Evolutionary conservation across 2,329 filamentous ascomycete species (phyloP), one percentile per base, ranked within the genome.

Genomic region (Pleoardoris graminearum): DNA sequence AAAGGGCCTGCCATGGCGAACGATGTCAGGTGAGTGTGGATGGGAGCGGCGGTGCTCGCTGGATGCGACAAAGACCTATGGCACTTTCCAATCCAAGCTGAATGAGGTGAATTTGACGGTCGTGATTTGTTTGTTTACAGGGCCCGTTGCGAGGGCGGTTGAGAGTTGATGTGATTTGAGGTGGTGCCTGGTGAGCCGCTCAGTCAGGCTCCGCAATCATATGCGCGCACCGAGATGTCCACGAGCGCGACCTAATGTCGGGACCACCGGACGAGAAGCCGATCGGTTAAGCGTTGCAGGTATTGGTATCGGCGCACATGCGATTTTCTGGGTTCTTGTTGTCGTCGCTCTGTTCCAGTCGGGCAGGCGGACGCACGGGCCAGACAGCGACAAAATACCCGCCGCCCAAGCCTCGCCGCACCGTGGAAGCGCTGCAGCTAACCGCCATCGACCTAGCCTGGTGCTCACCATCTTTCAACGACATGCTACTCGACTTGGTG

Each of bases 1-100:
- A 68, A 50, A 43, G 68, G 63, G 55, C 57, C 66, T 55, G 70
- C 67, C 71, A 74, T 74, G 55, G 42, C 57, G 57, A 57, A 37
- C 55, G 54, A 53, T 57, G 53, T 17, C 44, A 39, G 30, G 17
- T 21, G 16, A 39, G 23, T n/a, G 33, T 12, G 43, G 44, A 3
- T 11, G 30, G 21, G 22, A 6, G 22, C 7, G 43, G 7, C 14
- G 33, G n/a, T 29, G 23, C 12, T 29, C 10, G 16, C 14, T 12
- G 33, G 14, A 7, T 16, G 33, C 33, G 14, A 6, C n/a, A 16
- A 4, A 17, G n/a, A 7, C 8, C 33, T 36, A 36, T 17, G 33
- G 12, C 7, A 36, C 10, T 27, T 5, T 27, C 4, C n/a, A 16
- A n/a, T 17, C 16, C 10, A 16, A 16, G 16, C 8, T 4, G 17